Base-by-base conservation (phyloP, 768 basidiomycete species). In the Pholiota microspora region DNA sequence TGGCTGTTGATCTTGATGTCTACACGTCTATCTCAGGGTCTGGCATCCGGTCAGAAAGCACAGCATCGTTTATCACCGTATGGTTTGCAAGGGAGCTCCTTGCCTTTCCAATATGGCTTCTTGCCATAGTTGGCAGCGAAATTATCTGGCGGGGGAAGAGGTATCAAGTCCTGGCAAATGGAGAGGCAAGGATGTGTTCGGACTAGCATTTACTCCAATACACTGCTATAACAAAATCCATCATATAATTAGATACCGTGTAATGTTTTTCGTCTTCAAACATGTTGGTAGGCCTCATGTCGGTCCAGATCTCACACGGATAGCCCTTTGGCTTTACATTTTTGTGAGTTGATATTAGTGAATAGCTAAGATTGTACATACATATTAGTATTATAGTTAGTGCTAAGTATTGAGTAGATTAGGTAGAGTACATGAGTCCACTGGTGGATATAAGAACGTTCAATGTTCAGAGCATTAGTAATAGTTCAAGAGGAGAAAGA, bases 111-210 rank as follows among this genome's bases (percentile, higher is more conserved):
- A 92, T 98, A 54, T 99, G 86, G 83, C 46, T 88, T 6, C 74
- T 87, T 57, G 96, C 91, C 5, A 82, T 99, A 35, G 70, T 86
- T 47, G 94, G 95, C 25, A 78, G 84, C 66, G 83, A 85, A 54
- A 92, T 99, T 28, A 75, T 78, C 0, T 99, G 97, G 97, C 80
- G 97, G 65, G 96, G 95, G 0, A 78, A 73, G 64, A 79, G 68
- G 59, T 99, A 98, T 70, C 76, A 77, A 58, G 81, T 98, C 42
- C 68, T 86, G 56, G 71, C 71, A 31, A 88, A 92, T 61, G 94
- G 95, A 44, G 86, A 88, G 67, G 86, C 84, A 6, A 58, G 55
- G 44, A 42, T 63, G 18, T 51, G 49, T 45, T 31, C 38, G 35
- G 32, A 50, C 18, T 40, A 46, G 15, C 12, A 12, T 12, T 31